Conservation (phyloP, 768 basidiomycete species). For the Suillus variegatus region DNA sequence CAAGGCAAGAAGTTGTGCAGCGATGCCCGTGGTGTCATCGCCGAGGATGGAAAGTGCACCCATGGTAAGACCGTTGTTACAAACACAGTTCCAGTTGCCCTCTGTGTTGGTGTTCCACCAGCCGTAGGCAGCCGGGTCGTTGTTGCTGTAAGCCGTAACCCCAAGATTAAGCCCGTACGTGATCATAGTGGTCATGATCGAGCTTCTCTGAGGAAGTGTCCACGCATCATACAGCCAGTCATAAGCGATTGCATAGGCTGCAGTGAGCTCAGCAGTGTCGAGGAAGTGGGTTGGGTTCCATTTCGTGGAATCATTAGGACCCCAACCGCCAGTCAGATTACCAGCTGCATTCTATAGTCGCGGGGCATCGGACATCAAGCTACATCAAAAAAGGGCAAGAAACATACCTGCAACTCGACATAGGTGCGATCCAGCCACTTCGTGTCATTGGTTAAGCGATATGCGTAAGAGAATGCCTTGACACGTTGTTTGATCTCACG, state of each 20-base stretch:
- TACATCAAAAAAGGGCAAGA: conserved; percentile 1
- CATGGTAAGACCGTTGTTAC: conserved; percentile 87
- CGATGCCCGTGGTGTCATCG: conserved; percentile 76
- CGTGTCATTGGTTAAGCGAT: conserved; percentile 89
- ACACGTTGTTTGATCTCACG: conserved; percentile 87
- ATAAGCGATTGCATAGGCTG: conserved; percentile 90
- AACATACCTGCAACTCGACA: conserved; percentile 78
- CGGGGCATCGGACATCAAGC: not conserved
- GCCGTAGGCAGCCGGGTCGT: conserved; percentile 41
- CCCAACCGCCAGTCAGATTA: conserved; percentile 66
- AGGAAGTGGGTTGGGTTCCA: conserved; percentile 96
- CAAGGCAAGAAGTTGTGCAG: conserved; percentile 61
- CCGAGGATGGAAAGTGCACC: conserved; percentile 88
- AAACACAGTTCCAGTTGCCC: conserved; percentile 99
- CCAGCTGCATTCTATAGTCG: conserved; percentile 68
- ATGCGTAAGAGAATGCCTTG: conserved; percentile 92
- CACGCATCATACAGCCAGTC: conserved; percentile 94
- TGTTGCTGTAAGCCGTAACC: conserved; percentile 47
- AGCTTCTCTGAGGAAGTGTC: conserved; percentile 68
- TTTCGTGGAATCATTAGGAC: conserved; percentile 55
- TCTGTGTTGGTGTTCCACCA: conserved; percentile 79
- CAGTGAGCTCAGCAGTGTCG: conserved; percentile 85
- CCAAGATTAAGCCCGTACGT: conserved; percentile 77
- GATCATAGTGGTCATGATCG: conserved; percentile 73
- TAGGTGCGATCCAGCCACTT: conserved; percentile 87